Base-by-base conservation (phyloP, 73 alveolate genomes). In the Diophrys sp. region DNA sequence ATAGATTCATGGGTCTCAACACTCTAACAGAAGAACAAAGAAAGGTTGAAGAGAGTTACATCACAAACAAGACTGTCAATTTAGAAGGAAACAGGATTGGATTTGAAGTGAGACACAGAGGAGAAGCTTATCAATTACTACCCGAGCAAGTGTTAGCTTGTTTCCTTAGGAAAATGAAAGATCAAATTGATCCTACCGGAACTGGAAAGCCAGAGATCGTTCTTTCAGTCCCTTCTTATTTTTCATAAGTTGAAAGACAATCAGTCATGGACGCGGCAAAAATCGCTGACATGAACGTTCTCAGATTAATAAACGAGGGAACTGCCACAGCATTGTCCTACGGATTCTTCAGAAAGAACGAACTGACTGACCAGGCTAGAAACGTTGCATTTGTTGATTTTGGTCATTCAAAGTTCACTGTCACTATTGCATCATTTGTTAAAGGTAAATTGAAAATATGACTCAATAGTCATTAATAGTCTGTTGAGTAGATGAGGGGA, bases 241-340 rank as follows among this genome's bases (percentile, higher is more conserved):
- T 77, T 75, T 85, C 97, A 30, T 94, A 87, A 66, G 87, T 84
- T 68, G 99, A 96, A 80, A 91, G 99, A 93, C 94, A 93, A 85
- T 96, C 99, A 33, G 85, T 96, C 70, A 74, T 91, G 57, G 98
- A 96, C 82, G 98, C 99, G 0, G 69, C 94, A 74, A 86, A 82
- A 29, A 90, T 96, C 27, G 97, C 99, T 23, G 96, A 91, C 1
- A 73, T 96, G 67, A 91, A 95, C 32, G 89, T 96, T 53, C 79
- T 93, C 24, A 92, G 98, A 82, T 73, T 98, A 53, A 87, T 98
- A 72, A 96, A 96, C 86, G 99, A 98, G 78, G 93, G 97, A 31
- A 95, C 99, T 14, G 99, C 99, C 30, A 93, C 95, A 32, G 95
- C 99, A 29, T 90, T 98, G 30, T 89, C 96, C 79, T 98, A 98